Percentiles rank a stretch among this genome's conserved stretches.
These are phyloP conservation scores for Eutypella sp. DNA, from an alignment of 2,329 filamentous ascomycete genomes.

Conservation along the genomic window DNA sequence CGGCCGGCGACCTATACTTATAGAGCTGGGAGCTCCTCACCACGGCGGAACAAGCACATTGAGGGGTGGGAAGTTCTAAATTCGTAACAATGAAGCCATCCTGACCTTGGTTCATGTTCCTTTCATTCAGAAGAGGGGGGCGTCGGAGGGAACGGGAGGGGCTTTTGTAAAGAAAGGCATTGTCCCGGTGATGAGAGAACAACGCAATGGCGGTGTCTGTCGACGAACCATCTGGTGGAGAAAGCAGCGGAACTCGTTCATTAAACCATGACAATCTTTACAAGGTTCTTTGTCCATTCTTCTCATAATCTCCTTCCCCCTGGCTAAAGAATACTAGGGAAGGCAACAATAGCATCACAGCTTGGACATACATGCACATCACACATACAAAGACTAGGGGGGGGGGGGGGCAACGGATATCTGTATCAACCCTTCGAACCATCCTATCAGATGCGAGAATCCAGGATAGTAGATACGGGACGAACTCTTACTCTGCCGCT, in stretches of 20 bases:
- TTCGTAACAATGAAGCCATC: neutral
- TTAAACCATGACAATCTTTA: too few relatives aligned
- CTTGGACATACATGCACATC: neutral
- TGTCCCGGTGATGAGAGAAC: too few relatives aligned
- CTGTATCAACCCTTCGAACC: conserved; percentile 80
- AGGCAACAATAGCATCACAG: neutral
- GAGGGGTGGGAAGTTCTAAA: neutral
- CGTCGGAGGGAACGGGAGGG: too few relatives aligned
- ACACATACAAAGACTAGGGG: too few relatives aligned
- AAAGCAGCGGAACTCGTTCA: too few relatives aligned
- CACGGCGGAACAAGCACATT: neutral
- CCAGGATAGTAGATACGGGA: conserved; percentile 87
- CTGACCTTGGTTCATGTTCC: neutral
- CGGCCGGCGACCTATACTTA: neutral
- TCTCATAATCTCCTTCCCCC: neutral
- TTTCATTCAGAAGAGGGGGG: neutral
- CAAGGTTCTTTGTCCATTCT: too few relatives aligned
- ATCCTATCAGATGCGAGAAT: conserved; percentile 69
- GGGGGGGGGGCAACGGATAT: too few relatives aligned
- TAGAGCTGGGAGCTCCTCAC: neutral
- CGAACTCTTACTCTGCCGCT: conserved; percentile 40
- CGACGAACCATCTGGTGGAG: too few relatives aligned
- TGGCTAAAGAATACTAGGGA: neutral
- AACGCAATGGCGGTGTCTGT: too few relatives aligned
- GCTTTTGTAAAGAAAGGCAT: neutral